A percentile compares a stretch with the other conserved stretches of the same genome.
Conservation (phyloP, 306 rosid species). For the Cicer judaicum region DNA sequence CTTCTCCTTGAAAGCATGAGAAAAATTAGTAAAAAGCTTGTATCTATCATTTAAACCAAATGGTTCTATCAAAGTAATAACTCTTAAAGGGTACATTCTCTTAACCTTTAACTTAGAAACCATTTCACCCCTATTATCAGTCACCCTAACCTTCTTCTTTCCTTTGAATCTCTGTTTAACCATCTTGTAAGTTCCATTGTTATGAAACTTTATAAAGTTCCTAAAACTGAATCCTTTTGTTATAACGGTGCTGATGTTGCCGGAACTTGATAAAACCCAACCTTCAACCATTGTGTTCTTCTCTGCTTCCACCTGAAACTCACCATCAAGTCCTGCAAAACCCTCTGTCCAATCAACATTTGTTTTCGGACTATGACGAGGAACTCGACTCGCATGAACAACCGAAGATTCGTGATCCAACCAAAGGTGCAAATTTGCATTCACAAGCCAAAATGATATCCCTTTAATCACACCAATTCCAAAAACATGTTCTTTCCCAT, state of each 20-base stretch:
- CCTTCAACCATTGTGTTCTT: constrained; percentile 54
- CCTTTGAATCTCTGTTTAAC: constrained; percentile 60
- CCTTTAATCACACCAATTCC: constrained; percentile 69
- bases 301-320: constrained; percentile 59
- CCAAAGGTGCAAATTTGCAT: constrained; percentile 90
- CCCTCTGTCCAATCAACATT: constrained; percentile 47
- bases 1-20: constrained; percentile 59
- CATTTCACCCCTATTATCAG: constrained; percentile 37
- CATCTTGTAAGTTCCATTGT: constrained; percentile 59
- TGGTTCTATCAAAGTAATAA: constrained; percentile 49
- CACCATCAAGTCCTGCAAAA: constrained; percentile 67
- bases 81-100: constrained; percentile 58
- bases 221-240: constrained; percentile 50
- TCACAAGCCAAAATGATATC: constrained; percentile 77
- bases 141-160: constrained; percentile 46
- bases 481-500: constrained; percentile 59
- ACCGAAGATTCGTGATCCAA: constrained; percentile 52
- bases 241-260: constrained; percentile 60
- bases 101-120: constrained; percentile 40
- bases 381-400: constrained; percentile 45
- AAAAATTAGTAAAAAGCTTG: constrained; percentile 55
- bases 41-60: constrained; percentile 45
- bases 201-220: constrained; percentile 48
- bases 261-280: constrained; percentile 74
- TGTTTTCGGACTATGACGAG: constrained; percentile 45